Evolutionary conservation across 1,284 basidiomycete genomes (phyloP).

Genomic region (Chalciporus piperatoides): DNA sequence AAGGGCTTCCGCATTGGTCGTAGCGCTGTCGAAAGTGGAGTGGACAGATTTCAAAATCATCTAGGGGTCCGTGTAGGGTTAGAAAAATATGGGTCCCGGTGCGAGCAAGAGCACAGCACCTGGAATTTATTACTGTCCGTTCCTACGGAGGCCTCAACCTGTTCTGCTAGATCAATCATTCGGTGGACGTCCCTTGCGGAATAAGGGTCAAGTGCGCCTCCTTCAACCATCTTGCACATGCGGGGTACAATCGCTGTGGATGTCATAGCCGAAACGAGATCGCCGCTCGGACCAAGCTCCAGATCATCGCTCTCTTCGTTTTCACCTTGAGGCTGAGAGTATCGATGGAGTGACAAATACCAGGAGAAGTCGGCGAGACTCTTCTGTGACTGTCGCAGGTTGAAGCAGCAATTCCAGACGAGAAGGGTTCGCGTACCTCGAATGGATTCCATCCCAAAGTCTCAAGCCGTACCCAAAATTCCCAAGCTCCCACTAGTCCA

Average conservation of each 20-base stretch:
- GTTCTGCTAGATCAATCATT: slow-evolving; percentile 74
- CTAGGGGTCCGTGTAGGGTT: slow-evolving; percentile 37
- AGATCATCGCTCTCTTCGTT: slow-evolving; percentile 47
- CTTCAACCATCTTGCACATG: slow-evolving; percentile 65
- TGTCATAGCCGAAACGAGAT: slow-evolving; percentile 86
- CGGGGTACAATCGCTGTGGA: slow-evolving; percentile 79
- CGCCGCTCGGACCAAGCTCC: slow-evolving; percentile 77
- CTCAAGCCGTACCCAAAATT: slow-evolving; percentile 91
- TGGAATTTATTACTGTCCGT: slow-evolving; percentile 64
- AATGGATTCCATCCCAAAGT: slow-evolving; percentile 86
- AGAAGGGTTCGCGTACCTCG: slow-evolving; percentile 48
- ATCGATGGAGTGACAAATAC: slow-evolving; percentile 77
- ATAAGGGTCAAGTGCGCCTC: slow-evolving; percentile 80
- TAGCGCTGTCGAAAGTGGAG: slow-evolving; percentile 54
- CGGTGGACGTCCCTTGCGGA: slow-evolving; percentile 64
- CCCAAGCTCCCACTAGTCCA: slow-evolving; percentile 89
- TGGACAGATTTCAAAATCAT: slow-evolving; percentile 63
- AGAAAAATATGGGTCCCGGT: slow-evolving; percentile 8
- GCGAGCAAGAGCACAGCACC: slow-evolving; percentile 38
- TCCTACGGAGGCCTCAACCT: slow-evolving; percentile 77
- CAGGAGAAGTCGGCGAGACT: slow-evolving; percentile 80
- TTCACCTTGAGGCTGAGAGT: slow-evolving; percentile 58
- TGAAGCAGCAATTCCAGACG: slow-evolving; percentile 7
- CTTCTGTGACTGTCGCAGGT: slow-evolving; percentile 40
- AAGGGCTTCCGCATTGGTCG: slow-evolving; percentile 45